A percentile compares a stretch with the other conserved stretches of the same genome.
These are phyloP conservation scores for Fonsecaea nubica DNA, from an alignment of 2,329 filamentous ascomycete species.

Conservation along the genomic window DNA sequence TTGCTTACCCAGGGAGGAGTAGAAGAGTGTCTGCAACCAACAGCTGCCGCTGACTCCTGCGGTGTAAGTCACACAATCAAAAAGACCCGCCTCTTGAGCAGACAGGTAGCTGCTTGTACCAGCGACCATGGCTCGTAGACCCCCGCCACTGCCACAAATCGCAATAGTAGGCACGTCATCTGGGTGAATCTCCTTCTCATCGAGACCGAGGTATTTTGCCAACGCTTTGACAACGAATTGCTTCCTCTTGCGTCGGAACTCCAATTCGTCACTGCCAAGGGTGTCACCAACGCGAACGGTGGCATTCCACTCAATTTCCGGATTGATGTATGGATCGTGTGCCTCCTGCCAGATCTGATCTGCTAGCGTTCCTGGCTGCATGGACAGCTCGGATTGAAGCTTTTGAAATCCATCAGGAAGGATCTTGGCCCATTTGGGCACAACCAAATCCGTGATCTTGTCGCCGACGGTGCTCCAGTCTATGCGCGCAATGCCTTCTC, in stretches of 20 bases:
- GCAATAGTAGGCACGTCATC: slow-evolving; percentile 94
- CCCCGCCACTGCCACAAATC: slow-evolving; percentile 92
- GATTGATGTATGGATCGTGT: slow-evolving; percentile 80
- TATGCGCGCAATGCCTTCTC: slow-evolving; percentile 49
- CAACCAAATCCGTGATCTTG: slow-evolving; percentile 70
- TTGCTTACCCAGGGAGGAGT: slow-evolving; percentile 76
- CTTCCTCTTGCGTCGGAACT: slow-evolving; percentile 73
- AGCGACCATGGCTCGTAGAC: slow-evolving; percentile 85
- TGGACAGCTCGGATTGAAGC: slow-evolving; percentile 83
- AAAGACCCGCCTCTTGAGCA: slow-evolving; percentile 82
- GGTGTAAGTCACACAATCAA: slow-evolving; percentile 93
- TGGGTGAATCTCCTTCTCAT: slow-evolving; percentile 81
- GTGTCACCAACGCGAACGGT: slow-evolving; percentile 80
- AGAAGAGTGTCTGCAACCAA: slow-evolving; percentile 89
- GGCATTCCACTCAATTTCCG: slow-evolving; percentile 84
- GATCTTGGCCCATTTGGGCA: slow-evolving; percentile 81
- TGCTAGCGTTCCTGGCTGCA: slow-evolving; percentile 84
- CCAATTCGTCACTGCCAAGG: slow-evolving; percentile 81
- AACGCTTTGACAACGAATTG: slow-evolving; percentile 73
- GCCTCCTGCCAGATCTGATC: slow-evolving; percentile 94
- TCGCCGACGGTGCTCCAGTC: slow-evolving; percentile 56
- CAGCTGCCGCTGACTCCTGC: slow-evolving; percentile 95
- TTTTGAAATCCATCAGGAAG: slow-evolving; percentile 80
- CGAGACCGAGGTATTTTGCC: slow-evolving; percentile 79
- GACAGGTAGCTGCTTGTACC: slow-evolving; percentile 87